phyloP scores from a whole-genome alignment of 1,139 yeast species.

The Pneumocystis wakefieldiae region DNA sequence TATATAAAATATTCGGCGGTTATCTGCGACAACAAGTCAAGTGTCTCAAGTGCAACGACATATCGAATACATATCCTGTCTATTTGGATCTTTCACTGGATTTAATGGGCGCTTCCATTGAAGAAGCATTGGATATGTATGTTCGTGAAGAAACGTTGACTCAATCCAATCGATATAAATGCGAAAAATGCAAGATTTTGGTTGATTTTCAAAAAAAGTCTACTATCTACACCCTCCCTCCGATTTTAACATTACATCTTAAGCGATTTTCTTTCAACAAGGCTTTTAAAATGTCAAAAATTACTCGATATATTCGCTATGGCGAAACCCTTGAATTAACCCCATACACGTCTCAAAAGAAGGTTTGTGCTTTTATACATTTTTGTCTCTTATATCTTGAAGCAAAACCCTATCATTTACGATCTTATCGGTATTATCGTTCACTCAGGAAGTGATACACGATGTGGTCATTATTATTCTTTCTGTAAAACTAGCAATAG shows the following conservation, averaged over 20 bases:
- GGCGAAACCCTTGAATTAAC: conserved; percentile 64
- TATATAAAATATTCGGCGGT: conserved; percentile 92
- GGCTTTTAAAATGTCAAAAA: conserved; percentile 41
- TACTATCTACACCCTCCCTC: conserved; percentile 70
- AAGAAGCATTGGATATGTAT: conserved; percentile 14
- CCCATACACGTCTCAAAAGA: conserved; percentile 33
- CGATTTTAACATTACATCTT: conserved; percentile 69
- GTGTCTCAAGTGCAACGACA: conserved; percentile 63
- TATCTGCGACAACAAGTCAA: conserved; percentile 67
- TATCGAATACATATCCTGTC: conserved; percentile 84
- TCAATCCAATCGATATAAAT: conserved; percentile 38
- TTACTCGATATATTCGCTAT: conserved; percentile 72
- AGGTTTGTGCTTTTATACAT: conserved; percentile 19
- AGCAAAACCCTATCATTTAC: conserved; percentile 36
- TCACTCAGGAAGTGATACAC: conserved; percentile 85
- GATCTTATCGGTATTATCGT: conserved; percentile 74
- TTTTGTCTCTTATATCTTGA: neutral
- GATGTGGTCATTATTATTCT: conserved; percentile 86
- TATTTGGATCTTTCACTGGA: conserved; percentile 81
- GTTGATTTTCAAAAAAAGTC: conserved; percentile 68
- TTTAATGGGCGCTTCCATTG: conserved; percentile 20
- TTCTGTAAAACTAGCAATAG: conserved; percentile 87
- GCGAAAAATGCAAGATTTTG: conserved; percentile 69
- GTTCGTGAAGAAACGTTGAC: conserved; percentile 15
- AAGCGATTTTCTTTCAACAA: conserved; percentile 64